Base-by-base conservation (phyloP, 2,329 filamentous ascomycete species). In the Beauveria pseudobassiana region DNA sequence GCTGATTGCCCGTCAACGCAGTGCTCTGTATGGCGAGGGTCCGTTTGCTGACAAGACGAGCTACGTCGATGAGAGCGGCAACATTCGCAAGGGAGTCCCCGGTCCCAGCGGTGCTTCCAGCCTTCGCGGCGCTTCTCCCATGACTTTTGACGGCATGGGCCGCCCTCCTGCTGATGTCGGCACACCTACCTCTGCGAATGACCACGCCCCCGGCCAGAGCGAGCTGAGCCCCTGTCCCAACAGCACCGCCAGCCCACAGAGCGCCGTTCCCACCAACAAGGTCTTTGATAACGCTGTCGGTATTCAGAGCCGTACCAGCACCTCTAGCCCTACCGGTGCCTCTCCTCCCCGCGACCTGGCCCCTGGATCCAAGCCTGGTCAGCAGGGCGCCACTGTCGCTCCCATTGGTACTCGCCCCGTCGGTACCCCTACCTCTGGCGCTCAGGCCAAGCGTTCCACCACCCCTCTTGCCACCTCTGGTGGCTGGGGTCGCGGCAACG, bases 1-100 rank as follows among this genome's bases (percentile, higher is more conserved):
- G 70, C 83, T 98, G 75, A 96, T 98, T 76, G 90, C 93, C 69
- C 93, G 93, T 72, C 95, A 98, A 78, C 92, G 96, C 76, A 93
- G 89, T 76, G 93, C 93, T 66, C 79, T 99, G 67, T 99, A 98
- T 76, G 91, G 92, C 73, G 91, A 90, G 72, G 81, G 81, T 12
- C 74, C 83, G 57, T 88, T 91, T 73, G 86, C 88, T 71, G 87
- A 88, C 67, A 85, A 83, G 67, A 81, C 80, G 65, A 81, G 80
- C 66, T 88, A 88, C 69, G 80, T 86, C 55, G 88, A 92, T 64
- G 90, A 93, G 70, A 82, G 82, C 34, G 83, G 83, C 65, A 78
- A 79, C 22, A 77, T 84, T 42, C 86, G 88, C 64, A 77, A 85
- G 34, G 86, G 86, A 63, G 86, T 85, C 69, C 87, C 91, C 67